Conservation (phyloP, 495 filamentous ascomycete species). For the Cercophora sp. region DNA sequence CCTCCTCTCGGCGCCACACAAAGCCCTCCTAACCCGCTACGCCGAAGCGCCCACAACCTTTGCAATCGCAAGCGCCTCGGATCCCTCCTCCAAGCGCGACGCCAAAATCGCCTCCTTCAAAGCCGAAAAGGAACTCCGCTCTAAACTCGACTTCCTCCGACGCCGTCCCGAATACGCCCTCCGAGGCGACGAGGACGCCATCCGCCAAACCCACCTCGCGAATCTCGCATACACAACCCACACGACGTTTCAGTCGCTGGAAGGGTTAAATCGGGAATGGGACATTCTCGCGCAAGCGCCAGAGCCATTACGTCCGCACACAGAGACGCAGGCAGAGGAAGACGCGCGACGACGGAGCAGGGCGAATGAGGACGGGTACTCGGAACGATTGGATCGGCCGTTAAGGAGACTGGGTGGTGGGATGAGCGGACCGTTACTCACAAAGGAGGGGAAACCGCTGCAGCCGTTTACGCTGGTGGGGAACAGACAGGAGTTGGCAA, state of each 20-base stretch:
- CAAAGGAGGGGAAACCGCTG: conserved; percentile 75
- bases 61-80: conserved; percentile 56
- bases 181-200: conserved; percentile 62
- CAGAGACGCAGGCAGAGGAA: conserved; percentile 23
- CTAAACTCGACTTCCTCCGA: conserved; percentile 62
- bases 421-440: conserved; percentile 72
- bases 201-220: conserved; percentile 73
- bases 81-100: conserved; percentile 69
- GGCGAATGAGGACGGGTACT: conserved; percentile 52
- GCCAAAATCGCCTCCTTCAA: conserved; percentile 83
- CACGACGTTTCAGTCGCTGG: conserved; percentile 78
- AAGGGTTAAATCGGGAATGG: conserved; percentile 76
- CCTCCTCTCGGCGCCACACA: conserved; percentile 62
- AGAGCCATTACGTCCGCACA: conserved; percentile 37
- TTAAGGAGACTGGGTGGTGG: conserved; percentile 37
- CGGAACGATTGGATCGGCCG: conserved; percentile 69
- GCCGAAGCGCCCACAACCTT: conserved; percentile 62
- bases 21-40: conserved; percentile 68
- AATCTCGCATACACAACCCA: conserved; percentile 69
- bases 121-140: conserved; percentile 80
- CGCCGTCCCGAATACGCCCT: conserved; percentile 39
- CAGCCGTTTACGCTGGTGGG: conserved; percentile 86
- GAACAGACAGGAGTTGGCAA: conserved; percentile 68
- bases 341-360: conserved; percentile 47
- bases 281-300: conserved; percentile 75